Conservation (phyloP, 1,284 basidiomycete genomes). For the Tylopilus sp. region DNA sequence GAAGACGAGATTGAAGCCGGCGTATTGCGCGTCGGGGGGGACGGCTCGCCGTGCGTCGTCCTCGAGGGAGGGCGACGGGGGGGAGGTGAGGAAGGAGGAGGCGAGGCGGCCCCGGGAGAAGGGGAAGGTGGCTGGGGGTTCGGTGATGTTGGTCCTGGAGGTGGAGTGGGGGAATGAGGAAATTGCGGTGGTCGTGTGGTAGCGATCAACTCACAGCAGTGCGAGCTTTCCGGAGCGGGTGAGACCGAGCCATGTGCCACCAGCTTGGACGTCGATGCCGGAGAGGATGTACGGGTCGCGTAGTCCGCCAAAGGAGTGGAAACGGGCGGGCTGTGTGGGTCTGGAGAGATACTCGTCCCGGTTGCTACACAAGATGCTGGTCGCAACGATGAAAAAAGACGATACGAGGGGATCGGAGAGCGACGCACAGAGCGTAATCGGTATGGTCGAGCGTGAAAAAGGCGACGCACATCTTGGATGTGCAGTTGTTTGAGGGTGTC, state of each 20-base stretch:
- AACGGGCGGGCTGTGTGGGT: constrained; percentile 61
- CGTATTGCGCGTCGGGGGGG: constrained; percentile 49
- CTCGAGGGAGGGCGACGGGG: constrained; percentile 20
- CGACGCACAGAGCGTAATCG: constrained; percentile 64
- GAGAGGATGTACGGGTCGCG: constrained; percentile 50
- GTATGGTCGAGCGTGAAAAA: constrained; percentile 72
- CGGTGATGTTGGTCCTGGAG: constrained; percentile 75
- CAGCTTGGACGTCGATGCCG: constrained; percentile 65
- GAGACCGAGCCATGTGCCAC: constrained; percentile 78
- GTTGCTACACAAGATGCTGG: constrained; percentile 69
- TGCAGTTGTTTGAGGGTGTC: too few relatives aligned
- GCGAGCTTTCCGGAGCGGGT: constrained; percentile 60
- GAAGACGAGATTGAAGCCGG: constrained; percentile 76
- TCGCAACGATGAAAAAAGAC: neutral
- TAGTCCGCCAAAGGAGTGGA: constrained; percentile 48
- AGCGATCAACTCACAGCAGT: constrained; percentile 57
- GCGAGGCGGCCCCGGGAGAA: constrained; percentile 66
- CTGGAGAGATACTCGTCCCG: constrained; percentile 70
- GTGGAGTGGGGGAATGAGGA: neutral
- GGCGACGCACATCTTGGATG: constrained; percentile 61
- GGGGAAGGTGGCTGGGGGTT: constrained; percentile 43
- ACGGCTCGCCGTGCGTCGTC: constrained; percentile 45
- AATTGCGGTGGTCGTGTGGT: neutral
- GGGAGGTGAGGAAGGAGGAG: constrained; percentile 51
- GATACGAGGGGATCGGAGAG: neutral